Conservation (phyloP, 2,329 filamentous ascomycete species). For the Ambrosiella cleistominuta region DNA sequence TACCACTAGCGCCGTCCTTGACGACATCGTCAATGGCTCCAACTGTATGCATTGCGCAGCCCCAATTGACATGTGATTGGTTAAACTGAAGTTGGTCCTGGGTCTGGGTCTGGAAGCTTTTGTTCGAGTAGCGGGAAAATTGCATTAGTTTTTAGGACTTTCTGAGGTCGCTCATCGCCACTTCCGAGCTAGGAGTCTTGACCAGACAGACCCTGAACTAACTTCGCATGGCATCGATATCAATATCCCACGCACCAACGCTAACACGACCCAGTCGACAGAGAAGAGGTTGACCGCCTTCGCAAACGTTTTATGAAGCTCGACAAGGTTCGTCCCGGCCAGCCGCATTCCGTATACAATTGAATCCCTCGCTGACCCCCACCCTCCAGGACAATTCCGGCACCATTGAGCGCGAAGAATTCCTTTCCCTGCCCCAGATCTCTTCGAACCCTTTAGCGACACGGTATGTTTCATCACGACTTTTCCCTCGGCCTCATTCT, state of each 20-base stretch:
- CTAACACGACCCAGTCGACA: slow-evolving; percentile 49
- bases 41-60: slow-evolving; percentile 49
- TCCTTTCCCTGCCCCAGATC: slow-evolving; percentile 90
- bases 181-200: not conserved
- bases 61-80: not conserved
- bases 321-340: slow-evolving; percentile 56
- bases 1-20: slow-evolving; percentile 58
- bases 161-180: not conserved
- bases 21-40: slow-evolving; percentile 88
- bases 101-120: too few relatives aligned
- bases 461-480: slow-evolving; percentile 34
- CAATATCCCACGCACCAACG: slow-evolving; percentile 87
- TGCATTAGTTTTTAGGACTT: too few relatives aligned
- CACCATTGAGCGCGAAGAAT: slow-evolving; percentile 96
- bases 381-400: slow-evolving; percentile 75
- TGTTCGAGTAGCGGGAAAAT: too few relatives aligned
- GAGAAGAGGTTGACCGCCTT: slow-evolving; percentile 88
- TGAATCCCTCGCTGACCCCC: not conserved
- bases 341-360: not conserved
- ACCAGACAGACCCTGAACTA: not conserved
- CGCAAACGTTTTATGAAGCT: slow-evolving; percentile 98
- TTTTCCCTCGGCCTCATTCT: not conserved
- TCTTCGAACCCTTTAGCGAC: slow-evolving; percentile 95
- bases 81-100: not conserved
- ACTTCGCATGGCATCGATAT: not conserved